A percentile compares a stretch with the other conserved stretches of the same genome.
Conservation (phyloP, 2,329 filamentous ascomycete genomes). For the Xylaria sp. region DNA sequence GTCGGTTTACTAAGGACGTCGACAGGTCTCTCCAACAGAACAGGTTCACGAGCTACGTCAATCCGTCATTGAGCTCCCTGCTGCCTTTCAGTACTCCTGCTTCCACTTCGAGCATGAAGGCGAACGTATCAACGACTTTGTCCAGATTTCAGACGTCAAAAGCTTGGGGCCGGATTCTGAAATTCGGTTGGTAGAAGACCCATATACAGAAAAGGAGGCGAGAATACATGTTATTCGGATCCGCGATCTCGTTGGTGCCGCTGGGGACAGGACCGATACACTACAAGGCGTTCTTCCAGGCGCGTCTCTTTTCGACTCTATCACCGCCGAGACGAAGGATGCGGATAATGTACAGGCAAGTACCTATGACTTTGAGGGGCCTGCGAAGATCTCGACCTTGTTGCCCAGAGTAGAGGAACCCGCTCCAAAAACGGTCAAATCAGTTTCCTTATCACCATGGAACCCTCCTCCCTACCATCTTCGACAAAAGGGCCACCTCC, state of each 20-base stretch:
- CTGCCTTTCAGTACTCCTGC: constrained; percentile 96
- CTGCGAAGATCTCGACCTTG: constrained; percentile 71
- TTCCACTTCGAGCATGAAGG: constrained; percentile 95
- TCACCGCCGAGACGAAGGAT: constrained; percentile 56
- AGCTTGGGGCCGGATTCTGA: constrained; percentile 79
- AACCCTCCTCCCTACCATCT: constrained; percentile 94
- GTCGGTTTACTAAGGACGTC: constrained; percentile 31
- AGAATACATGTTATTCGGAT: constrained; percentile 92
- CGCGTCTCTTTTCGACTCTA: constrained; percentile 82
- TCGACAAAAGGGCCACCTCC: constrained; percentile 86
- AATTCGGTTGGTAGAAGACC: constrained; percentile 84
- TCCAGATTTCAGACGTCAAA: constrained; percentile 87
- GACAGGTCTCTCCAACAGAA: constrained; percentile 86
- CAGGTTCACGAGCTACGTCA: constrained; percentile 97
- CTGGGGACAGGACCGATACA: constrained; percentile 85
- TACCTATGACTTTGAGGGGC: constrained; percentile 75
- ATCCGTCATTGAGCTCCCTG: constrained; percentile 90
- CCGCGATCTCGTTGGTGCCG: constrained; percentile 89
- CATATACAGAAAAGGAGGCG: constrained; percentile 98
- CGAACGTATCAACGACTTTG: constrained; percentile 91
- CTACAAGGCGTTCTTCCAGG: constrained; percentile 87
- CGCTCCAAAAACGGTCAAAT: constrained; percentile 89
- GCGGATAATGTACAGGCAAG: constrained; percentile 47
- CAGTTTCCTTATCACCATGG: constrained; percentile 88
- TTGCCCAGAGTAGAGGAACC: constrained; percentile 70